Evolutionary conservation across 2,329 filamentous ascomycete genomes (phyloP), one percentile per base, ranked within the genome.

Genomic region (Fusarium sp.): DNA sequence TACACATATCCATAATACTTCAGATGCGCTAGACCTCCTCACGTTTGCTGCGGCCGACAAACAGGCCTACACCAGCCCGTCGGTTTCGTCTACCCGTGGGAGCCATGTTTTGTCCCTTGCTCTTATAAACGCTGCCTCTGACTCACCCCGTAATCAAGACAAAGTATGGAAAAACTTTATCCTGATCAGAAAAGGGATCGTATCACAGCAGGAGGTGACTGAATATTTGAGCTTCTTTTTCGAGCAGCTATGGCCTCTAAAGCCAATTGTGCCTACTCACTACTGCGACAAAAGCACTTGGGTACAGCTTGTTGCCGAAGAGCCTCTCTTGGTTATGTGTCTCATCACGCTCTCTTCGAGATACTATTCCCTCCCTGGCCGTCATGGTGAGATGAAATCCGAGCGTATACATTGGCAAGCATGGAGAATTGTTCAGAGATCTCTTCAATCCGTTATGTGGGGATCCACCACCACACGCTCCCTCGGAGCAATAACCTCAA

Each of bases 351-450:
- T 68, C n/a, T 36, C 63, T 3, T 68, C 65, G 2, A 57, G 65
- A n/a, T 68, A 66, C 22, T 40, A 50, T 26, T 34, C 58, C 17
- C 50, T 68, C 0, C 42, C 65, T 2, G 63, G 65, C 2, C 6
- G 11, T 1, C 65, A 66, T 26, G 65, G 58, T 6, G 53, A 66
- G 18, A 68, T 63, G 7, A 48, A 58, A 31, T 66, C 65, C 0
- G 65, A 68, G 42, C 33, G 65, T 15, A 68, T 68, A 54, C 65
- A 68, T 36, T 68, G 65, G 63, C 63, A 66, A 36, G 31, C 58
- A 15, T 68, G 65, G 65, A 49, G 58, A 8, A 56, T 66, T 13
- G 53, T 68, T 1, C 58, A 66, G 20, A 33, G 24, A 14, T 66
- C 61, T 2, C 18, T 68, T 1, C 58, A 66, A 20, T 66, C 65